Evolutionary conservation across 371 early-diverging fungal genomes (phyloP), one percentile per base, ranked within the genome.

Genomic region (Parasitella parasitica): DNA sequence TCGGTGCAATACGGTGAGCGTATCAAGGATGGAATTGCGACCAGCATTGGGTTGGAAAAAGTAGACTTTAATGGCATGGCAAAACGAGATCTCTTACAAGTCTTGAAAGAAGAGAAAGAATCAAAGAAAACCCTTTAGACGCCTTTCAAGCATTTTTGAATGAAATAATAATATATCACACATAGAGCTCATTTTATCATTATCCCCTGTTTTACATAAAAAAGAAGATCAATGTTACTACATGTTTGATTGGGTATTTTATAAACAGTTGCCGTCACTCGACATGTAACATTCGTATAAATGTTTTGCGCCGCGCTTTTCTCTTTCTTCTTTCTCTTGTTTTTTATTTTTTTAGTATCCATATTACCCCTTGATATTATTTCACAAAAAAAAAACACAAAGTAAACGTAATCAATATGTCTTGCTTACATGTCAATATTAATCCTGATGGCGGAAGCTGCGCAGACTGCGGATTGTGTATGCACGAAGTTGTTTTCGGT

Each of bases 401-500:
- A 27, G 28, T 49, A 8, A 15, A 49, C 13, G 5, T 49, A 49
- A 15, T 32, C 46, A 48, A 38, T 39, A 61, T 61, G 61, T 12
- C 46, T 61, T 61, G 61, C 26, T 41, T 34, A 35, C 61, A 61
- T 34, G 13, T 11, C 7, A 24, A 36, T 6, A 38, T 53, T 13
- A 53, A 53, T 3, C 16, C 38, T 30, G 60, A 24, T 5, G 22
- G 22, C 6, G 41, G 18, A 41, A 51, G 30, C 24, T 60, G 60
- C 22, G 16, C 28, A 1, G 38, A 38, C 16, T 60, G 60, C 24
- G 53, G 63, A 49, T 34, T 13, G 56, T 95, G 96, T 73, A 72
- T 78, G 27, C 96, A 96, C 63, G 87, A 85, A 54, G 85, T 92
- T 0, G 89, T 87, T 49, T 89, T 84, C 37, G 79, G 83, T 20